A percentile compares a stretch with the other conserved stretches of the same genome.
Evolutionary conservation across 2,329 filamentous ascomycete genomes (phyloP).

Genomic region (Monascus ruber): DNA sequence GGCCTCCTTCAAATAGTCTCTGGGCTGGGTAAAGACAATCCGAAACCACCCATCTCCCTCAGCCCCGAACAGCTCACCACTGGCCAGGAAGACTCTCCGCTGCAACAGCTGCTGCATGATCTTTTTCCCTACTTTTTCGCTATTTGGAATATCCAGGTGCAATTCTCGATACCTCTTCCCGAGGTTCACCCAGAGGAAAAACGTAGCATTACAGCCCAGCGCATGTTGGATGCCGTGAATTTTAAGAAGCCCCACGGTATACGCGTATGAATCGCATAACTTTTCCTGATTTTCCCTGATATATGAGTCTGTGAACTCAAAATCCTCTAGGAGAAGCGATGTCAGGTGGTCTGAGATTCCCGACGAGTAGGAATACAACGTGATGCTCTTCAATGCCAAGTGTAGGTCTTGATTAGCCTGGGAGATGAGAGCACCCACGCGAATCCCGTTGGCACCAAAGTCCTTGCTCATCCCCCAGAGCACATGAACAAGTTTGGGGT

Average conservation of each 20-base stretch:
- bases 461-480: constrained; percentile 39
- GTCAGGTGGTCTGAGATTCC: constrained; percentile 33
- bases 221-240: too few relatives aligned
- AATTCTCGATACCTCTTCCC: background rate
- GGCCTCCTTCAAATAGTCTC: constrained; percentile 13
- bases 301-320: too few relatives aligned
- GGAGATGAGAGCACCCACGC: constrained; percentile 41
- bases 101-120: constrained; percentile 19
- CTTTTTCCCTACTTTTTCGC: background rate
- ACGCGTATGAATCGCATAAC: too few relatives aligned
- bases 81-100: constrained; percentile 14
- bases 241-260: too few relatives aligned
- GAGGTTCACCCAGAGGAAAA: background rate
- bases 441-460: constrained; percentile 47
- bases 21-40: constrained; percentile 18
- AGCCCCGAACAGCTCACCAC: constrained; percentile 12
- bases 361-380: constrained; percentile 39
- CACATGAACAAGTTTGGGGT: constrained; percentile 41
- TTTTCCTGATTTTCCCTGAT: too few relatives aligned
- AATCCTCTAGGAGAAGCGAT: too few relatives aligned
- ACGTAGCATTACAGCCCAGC: too few relatives aligned
- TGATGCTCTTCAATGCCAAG: constrained; percentile 26
- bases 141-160: background rate
- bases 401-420: constrained; percentile 34
- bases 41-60: constrained; percentile 26